Percentiles rank a stretch among this genome's conserved stretches.
These are phyloP conservation scores for Globisporangium iwayamae DNA, from an alignment of 352 stramenopile species.

Conservation along the genomic window DNA sequence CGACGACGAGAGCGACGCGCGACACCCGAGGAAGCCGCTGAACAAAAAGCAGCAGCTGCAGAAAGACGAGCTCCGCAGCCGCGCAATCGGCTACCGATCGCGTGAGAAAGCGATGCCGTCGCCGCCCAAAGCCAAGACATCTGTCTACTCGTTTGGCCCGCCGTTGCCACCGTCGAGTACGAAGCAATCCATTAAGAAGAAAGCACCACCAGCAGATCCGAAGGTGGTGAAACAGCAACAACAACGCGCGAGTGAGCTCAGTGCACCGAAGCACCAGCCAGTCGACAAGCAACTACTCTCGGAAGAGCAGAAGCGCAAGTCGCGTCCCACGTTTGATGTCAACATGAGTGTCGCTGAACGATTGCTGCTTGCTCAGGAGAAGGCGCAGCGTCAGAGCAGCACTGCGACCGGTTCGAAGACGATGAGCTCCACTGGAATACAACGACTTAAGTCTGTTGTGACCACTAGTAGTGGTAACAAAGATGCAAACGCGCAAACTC, in stretches of 20 bases:
- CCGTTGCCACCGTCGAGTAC: constrained; percentile 27
- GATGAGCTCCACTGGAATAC: background rate
- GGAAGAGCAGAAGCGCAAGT: constrained; percentile 59
- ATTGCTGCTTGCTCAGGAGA: constrained; percentile 49
- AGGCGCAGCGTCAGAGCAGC: constrained; percentile 32
- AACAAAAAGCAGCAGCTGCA: constrained; percentile 59
- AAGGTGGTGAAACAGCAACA: constrained; percentile 47
- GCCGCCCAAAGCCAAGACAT: constrained; percentile 42
- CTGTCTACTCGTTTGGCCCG: constrained; percentile 48
- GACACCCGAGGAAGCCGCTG: constrained; percentile 26
- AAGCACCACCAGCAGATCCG: constrained; percentile 21
- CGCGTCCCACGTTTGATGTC: constrained; percentile 47
- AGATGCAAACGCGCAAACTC: background rate
- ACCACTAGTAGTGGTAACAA: background rate
- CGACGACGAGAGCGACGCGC: constrained; percentile 17
- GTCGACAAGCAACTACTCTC: constrained; percentile 57
- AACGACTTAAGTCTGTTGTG: constrained; percentile 7
- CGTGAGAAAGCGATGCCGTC: constrained; percentile 58
- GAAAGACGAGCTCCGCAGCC: constrained; percentile 66
- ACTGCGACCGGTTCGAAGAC: background rate
- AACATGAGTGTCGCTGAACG: constrained; percentile 69
- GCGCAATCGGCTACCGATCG: constrained; percentile 52
- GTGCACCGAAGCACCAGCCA: constrained; percentile 55
- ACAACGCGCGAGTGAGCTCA: constrained; percentile 53
- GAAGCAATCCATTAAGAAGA: constrained; percentile 46